Conservation (phyloP, 257 asterid species). For the Vinca minor region DNA sequence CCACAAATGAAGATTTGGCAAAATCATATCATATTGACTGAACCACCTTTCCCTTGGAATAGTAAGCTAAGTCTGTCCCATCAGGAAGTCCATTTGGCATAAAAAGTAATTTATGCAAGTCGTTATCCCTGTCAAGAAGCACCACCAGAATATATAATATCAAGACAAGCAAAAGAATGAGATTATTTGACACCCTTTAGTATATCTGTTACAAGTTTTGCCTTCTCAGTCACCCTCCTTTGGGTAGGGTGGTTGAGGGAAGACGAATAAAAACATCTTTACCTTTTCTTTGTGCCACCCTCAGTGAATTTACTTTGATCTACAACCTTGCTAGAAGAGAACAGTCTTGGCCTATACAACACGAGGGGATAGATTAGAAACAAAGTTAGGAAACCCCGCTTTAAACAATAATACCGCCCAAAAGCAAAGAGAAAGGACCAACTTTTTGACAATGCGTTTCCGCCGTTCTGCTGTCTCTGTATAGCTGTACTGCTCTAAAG, state of each 20-base stretch:
- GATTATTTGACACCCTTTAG: not conserved
- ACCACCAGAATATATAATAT: constrained; percentile 7
- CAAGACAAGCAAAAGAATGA: constrained; percentile 3
- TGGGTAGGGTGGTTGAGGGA: not conserved
- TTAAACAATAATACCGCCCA: not conserved
- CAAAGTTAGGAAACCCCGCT: not conserved
- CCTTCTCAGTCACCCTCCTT: not conserved
- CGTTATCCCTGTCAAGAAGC: constrained; percentile 67
- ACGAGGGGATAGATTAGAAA: constrained; percentile 3
- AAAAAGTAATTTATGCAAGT: constrained; percentile 77
- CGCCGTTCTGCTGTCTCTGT: constrained; percentile 38
- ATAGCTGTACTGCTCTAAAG: constrained; percentile 32
- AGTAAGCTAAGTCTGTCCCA: constrained; percentile 91
- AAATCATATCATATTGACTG: not conserved
- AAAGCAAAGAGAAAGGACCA: constrained; percentile 24
- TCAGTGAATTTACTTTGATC: constrained; percentile 48
- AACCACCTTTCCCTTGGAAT: constrained; percentile 93
- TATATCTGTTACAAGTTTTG: not conserved
- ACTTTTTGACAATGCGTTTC: constrained; percentile 71
- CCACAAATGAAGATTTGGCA: constrained; percentile 8
- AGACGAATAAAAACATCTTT: constrained; percentile 15
- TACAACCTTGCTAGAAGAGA: constrained; percentile 32
- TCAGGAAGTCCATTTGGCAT: constrained; percentile 99
- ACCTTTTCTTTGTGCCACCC: constrained; percentile 82
- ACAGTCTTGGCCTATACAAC: constrained; percentile 65